Evolutionary conservation across 2,329 filamentous ascomycete species (phyloP).

Genomic region (Trichoderma afroharzianum): DNA sequence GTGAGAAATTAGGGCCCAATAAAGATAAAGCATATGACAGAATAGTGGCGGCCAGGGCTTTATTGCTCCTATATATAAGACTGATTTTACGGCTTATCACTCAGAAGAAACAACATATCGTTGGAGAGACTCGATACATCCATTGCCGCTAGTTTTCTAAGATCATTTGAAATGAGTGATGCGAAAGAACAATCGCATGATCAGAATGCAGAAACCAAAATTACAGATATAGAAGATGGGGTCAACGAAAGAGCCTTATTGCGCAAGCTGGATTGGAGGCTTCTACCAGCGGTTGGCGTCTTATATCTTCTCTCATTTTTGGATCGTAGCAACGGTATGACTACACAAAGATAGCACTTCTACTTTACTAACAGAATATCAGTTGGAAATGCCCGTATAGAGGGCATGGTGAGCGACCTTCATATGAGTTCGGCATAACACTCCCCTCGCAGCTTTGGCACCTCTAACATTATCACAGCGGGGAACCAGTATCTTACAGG

Average conservation of each 20-base stretch:
- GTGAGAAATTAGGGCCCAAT: background rate
- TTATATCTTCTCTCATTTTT: slow-evolving; percentile 56
- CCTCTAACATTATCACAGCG: slow-evolving; percentile 30
- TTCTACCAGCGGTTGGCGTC: slow-evolving; percentile 52
- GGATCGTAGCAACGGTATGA: slow-evolving; percentile 55
- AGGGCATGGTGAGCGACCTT: slow-evolving; percentile 50
- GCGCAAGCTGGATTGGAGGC: slow-evolving; percentile 50
- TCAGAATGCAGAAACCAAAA: background rate
- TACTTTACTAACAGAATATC: slow-evolving; percentile 21
- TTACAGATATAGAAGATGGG: background rate
- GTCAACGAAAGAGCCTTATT: slow-evolving; percentile 57
- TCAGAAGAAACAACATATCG: background rate
- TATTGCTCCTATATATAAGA: background rate
- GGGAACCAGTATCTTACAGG: slow-evolving; percentile 63
- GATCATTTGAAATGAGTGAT: background rate
- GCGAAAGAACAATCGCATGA: background rate
- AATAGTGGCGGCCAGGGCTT: background rate
- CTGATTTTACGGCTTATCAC: background rate
- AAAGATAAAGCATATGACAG: background rate
- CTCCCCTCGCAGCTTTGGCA: background rate
- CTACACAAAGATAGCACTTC: slow-evolving; percentile 27
- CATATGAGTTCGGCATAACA: slow-evolving; percentile 43
- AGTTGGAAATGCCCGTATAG: slow-evolving; percentile 58
- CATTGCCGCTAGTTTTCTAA: background rate
- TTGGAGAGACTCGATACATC: background rate